Evolutionary conservation across 2,329 filamentous ascomycete genomes (phyloP).

Genomic region (Sarocladiaceae sp.): DNA sequence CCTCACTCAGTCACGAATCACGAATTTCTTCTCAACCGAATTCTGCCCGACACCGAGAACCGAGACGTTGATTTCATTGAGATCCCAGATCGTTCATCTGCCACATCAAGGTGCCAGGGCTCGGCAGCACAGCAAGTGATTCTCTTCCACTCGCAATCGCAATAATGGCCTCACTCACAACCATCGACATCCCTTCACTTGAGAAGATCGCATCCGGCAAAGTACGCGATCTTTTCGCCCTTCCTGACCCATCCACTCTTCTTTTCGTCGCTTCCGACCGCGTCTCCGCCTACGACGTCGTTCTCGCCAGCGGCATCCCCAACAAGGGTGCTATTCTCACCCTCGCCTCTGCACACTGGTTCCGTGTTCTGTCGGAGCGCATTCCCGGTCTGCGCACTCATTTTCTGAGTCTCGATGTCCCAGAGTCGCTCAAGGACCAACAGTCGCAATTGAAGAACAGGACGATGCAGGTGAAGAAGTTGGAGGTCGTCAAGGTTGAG

Average conservation of each 20-base stretch:
- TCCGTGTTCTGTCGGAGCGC: constrained; percentile 39
- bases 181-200: constrained; percentile 26
- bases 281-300: constrained; percentile 92
- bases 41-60: not conserved
- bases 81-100: no score
- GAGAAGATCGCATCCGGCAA: constrained; percentile 49
- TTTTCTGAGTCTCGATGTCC: constrained; percentile 43
- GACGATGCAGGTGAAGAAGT: constrained; percentile 71
- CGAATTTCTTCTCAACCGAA: not conserved
- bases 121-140: not conserved
- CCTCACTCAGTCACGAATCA: not conserved
- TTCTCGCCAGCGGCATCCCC: constrained; percentile 66
- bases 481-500: constrained; percentile 56
- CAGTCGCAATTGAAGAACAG: constrained; percentile 54
- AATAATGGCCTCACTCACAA: constrained; percentile 18
- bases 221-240: constrained; percentile 75
- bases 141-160: not conserved
- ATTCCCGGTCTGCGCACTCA: constrained; percentile 48
- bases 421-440: constrained; percentile 24
- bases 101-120: no score
- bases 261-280: constrained; percentile 86
- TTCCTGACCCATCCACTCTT: constrained; percentile 56
- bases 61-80: not conserved
- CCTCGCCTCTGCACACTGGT: constrained; percentile 45
- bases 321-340: constrained; percentile 51